These are phyloP conservation scores for Arabidopsis arenosa DNA, from an alignment of 345 rosid genomes.

Conservation along the genomic window DNA sequence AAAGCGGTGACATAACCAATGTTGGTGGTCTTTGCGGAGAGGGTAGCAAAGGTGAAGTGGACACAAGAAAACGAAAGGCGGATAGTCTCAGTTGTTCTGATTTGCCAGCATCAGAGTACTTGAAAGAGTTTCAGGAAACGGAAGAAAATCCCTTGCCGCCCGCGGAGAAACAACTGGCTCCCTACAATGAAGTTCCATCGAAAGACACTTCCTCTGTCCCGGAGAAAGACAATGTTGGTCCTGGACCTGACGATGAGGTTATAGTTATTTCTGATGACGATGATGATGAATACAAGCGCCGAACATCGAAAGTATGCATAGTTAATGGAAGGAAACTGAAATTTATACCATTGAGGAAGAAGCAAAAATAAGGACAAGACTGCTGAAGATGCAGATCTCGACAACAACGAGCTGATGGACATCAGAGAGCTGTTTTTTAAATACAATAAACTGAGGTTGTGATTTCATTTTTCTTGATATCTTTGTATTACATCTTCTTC, in stretches of 20 bases:
- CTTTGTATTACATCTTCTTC: no score
- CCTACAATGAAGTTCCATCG: background rate
- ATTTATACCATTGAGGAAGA: no score
- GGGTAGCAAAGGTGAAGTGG: background rate
- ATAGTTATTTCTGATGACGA: slow-evolving; percentile 4
- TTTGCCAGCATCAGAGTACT: background rate
- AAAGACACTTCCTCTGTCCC: no score
- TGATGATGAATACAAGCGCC: background rate
- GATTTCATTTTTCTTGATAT: no score
- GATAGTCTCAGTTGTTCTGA: background rate
- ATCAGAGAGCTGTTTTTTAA: no score
- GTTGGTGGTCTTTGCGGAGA: background rate
- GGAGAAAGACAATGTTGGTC: background rate
- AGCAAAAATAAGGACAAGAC: no score
- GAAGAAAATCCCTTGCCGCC: background rate
- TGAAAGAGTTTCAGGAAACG: background rate
- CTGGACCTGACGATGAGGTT: background rate
- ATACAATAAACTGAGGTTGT: no score
- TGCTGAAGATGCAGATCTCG: no score
- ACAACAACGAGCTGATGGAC: no score
- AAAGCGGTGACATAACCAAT: background rate
- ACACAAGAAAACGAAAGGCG: background rate
- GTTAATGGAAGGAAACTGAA: background rate
- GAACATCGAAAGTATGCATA: background rate
- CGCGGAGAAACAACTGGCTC: background rate